These are phyloP conservation scores for Cladosporium sp. DNA, from an alignment of 2,329 filamentous ascomycete genomes.

Conservation along the genomic window DNA sequence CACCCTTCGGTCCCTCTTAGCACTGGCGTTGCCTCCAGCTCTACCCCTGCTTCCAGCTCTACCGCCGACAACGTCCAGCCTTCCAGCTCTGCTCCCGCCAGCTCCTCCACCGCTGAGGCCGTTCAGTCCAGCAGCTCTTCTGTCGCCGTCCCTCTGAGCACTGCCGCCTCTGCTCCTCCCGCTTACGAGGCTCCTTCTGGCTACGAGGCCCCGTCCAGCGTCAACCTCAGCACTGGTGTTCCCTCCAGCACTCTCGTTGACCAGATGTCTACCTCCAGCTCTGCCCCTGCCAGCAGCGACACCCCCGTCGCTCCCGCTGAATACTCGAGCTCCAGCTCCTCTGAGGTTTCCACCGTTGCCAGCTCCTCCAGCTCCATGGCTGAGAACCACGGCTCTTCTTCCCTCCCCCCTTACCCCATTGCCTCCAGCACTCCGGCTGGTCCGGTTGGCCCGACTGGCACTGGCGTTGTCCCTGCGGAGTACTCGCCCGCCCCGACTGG, in stretches of 20 bases:
- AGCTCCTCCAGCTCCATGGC: conserved; percentile 22
- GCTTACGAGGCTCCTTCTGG: conserved; percentile 16
- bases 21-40: conserved; percentile 19
- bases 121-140: conserved; percentile 11
- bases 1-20: conserved; percentile 17
- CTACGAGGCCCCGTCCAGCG: conserved; percentile 17
- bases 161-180: conserved; percentile 7
- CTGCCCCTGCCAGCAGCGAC: conserved; percentile 9
- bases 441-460: conserved; percentile 20
- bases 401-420: conserved; percentile 23
- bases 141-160: conserved; percentile 5
- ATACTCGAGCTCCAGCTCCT: conserved; percentile 11
- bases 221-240: conserved; percentile 16
- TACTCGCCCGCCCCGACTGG: conserved; percentile 19
- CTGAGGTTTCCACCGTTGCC: conserved; percentile 16
- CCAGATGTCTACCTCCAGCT: conserved; percentile 16
- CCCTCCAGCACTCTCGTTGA: conserved; percentile 20
- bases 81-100: conserved; percentile 14
- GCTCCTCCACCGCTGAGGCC: conserved; percentile 2
- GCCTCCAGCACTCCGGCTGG: conserved; percentile 21
- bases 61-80: conserved; percentile 20
- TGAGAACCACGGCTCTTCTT: conserved; percentile 18
- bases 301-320: conserved; percentile 7
- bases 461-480: conserved; percentile 18
- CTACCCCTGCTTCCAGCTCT: conserved; percentile 16